Percentiles rank a stretch among this genome's conserved stretches.
phyloP scores from a whole-genome alignment of 306 rosid species.

The Sophora flavescens region DNA sequence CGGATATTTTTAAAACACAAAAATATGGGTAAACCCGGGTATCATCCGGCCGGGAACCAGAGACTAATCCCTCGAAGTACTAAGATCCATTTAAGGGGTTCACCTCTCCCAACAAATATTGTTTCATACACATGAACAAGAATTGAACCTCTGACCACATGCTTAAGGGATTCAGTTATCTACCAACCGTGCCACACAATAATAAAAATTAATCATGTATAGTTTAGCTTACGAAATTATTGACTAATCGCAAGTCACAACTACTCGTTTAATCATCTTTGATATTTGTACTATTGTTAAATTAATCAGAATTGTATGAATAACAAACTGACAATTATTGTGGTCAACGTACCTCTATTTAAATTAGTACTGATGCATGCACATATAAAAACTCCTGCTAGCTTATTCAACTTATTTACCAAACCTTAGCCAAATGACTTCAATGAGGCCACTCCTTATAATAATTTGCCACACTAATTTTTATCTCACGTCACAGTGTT shows the following conservation, averaged over 20 bases:
- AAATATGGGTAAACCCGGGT: too few species aligned
- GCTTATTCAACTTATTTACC: constrained; percentile 16
- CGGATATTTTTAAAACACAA: not conserved
- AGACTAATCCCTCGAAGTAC: too few species aligned
- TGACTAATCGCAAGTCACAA: not conserved
- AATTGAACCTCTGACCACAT: too few species aligned
- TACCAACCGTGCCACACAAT: too few species aligned
- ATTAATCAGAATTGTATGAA: not conserved
- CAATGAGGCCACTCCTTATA: constrained; percentile 23
- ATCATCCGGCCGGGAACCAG: too few species aligned
- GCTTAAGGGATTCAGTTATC: too few species aligned
- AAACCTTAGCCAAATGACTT: constrained; percentile 30
- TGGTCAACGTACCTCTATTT: constrained; percentile 39
- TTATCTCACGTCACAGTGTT: not conserved
- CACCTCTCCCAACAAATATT: too few species aligned
- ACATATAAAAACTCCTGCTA: constrained; percentile 4
- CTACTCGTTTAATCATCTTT: not conserved
- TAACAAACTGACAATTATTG: constrained; percentile 46
- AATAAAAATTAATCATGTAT: not conserved
- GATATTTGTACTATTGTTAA: not conserved
- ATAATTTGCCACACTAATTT: constrained; percentile 4
- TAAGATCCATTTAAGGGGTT: too few species aligned
- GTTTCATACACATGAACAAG: too few species aligned
- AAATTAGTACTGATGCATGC: not conserved
- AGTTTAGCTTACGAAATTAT: not conserved